Evolutionary conservation across 164 flowering plant species (phyloP).

Genomic region (Kingdonia uniflora): DNA sequence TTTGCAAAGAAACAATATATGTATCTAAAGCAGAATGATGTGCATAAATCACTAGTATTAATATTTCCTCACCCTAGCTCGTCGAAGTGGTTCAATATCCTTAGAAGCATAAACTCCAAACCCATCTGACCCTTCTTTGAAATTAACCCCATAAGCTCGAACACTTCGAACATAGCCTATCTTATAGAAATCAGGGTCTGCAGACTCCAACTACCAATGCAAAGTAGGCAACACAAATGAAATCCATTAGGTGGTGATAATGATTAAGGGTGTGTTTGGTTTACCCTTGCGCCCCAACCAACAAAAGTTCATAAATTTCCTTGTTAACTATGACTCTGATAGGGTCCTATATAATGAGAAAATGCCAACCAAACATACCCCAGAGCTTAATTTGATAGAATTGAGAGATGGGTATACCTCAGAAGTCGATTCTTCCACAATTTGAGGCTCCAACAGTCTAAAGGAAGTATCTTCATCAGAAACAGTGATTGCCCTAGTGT

Average conservation of each 20-base stretch:
- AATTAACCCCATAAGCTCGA: slow-evolving; percentile 86
- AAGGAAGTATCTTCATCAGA: slow-evolving; percentile 14
- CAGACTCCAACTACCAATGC: slow-evolving; percentile 53
- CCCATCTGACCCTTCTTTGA: slow-evolving; percentile 95
- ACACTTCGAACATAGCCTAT: slow-evolving; percentile 75
- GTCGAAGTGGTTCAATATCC: slow-evolving; percentile 77
- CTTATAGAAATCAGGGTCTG: slow-evolving; percentile 93
- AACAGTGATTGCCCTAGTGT: slow-evolving; percentile 9
- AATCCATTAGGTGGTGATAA: neutral
- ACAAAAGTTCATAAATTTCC: too few species aligned
- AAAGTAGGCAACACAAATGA: neutral
- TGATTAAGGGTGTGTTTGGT: neutral
- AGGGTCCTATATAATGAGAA: too few species aligned
- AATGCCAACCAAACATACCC: too few species aligned
- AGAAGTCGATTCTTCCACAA: slow-evolving; percentile 13
- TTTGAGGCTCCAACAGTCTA: slow-evolving; percentile 13
- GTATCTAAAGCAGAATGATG: neutral
- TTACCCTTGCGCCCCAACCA: too few species aligned
- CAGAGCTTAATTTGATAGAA: neutral
- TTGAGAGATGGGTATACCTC: slow-evolving; percentile 11
- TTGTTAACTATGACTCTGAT: too few species aligned
- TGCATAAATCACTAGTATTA: neutral
- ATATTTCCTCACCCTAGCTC: slow-evolving; percentile 54
- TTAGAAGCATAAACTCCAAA: slow-evolving; percentile 90
- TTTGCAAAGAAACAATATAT: neutral